phyloP scores from a whole-genome alignment of 768 basidiomycete species.

The Hemileccinum impolitum region DNA sequence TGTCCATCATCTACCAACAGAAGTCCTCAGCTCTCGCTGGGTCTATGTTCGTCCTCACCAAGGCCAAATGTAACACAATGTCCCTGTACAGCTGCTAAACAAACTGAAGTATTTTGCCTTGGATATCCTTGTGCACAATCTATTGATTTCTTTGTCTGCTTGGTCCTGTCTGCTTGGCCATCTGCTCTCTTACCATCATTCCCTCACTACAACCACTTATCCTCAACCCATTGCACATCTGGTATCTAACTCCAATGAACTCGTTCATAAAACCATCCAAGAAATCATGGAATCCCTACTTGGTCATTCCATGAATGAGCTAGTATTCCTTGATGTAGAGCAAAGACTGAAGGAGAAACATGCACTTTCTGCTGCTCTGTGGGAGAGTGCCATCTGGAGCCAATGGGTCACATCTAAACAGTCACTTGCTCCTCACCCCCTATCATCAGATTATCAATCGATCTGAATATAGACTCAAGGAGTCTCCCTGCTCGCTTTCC shows the following conservation, averaged over 20 bases:
- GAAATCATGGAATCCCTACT: conserved; percentile 57
- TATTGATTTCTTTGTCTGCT: conserved; percentile 58
- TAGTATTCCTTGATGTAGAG: conserved; percentile 71
- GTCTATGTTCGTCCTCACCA: too few relatives aligned
- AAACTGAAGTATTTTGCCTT: conserved; percentile 67
- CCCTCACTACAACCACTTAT: conserved; percentile 53
- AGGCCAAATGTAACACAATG: too few relatives aligned
- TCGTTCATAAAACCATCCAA: conserved; percentile 67
- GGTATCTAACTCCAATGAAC: conserved; percentile 63
- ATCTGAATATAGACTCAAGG: conserved; percentile 49
- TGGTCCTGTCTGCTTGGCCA: conserved; percentile 75
- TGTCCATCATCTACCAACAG: too few relatives aligned
- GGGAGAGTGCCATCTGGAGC: conserved; percentile 34
- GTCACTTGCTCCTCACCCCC: conserved; percentile 41
- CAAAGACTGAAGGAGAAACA: conserved; percentile 54
- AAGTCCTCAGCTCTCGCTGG: too few relatives aligned
- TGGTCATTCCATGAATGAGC: conserved; percentile 38
- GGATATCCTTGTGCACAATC: conserved; percentile 66
- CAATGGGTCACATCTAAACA: conserved; percentile 39
- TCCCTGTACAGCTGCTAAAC: conserved; percentile 69
- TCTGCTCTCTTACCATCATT: conserved; percentile 60
- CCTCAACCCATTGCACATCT: conserved; percentile 80
- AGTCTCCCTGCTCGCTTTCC: conserved; percentile 1
- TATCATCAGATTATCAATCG: conserved; percentile 44
- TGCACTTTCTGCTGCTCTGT: conserved; percentile 41